A percentile compares a stretch with the other conserved stretches of the same genome.
Conservation (phyloP, 306 rosid species). For the Lotus japonicus region DNA sequence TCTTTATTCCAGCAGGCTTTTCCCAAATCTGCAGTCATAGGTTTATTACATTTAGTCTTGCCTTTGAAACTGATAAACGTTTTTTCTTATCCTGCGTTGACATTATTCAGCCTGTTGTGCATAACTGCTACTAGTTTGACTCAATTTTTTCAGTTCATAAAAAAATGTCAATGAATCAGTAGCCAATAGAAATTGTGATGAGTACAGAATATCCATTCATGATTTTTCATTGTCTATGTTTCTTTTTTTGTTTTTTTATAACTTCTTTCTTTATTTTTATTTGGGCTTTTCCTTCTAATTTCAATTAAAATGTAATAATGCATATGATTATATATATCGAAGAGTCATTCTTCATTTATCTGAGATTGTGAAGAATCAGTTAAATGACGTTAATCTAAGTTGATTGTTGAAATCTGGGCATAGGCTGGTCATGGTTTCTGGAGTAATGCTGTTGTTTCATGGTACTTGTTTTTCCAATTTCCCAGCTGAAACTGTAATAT, state of each 20-base stretch:
- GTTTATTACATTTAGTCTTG: not conserved
- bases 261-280: not conserved
- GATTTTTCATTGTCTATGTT: not conserved
- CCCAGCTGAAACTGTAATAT: constrained; percentile 99
- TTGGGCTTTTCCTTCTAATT: not conserved
- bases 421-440: constrained; percentile 13
- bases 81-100: not conserved
- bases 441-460: not conserved
- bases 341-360: no score
- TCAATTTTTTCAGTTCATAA: no score
- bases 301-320: no score
- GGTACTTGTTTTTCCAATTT: constrained; percentile 36
- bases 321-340: no score
- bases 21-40: not conserved
- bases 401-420: not conserved
- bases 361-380: not conserved
- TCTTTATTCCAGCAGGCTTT: not conserved
- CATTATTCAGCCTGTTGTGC: not conserved
- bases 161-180: not conserved
- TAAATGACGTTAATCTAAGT: not conserved
- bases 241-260: not conserved
- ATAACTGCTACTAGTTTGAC: not conserved
- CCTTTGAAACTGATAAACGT: not conserved
- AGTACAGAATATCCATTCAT: not conserved
- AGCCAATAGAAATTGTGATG: not conserved